These are phyloP conservation scores for Aspergillus sp. DNA, from an alignment of 2,329 filamentous ascomycete genomes.

Conservation along the genomic window DNA sequence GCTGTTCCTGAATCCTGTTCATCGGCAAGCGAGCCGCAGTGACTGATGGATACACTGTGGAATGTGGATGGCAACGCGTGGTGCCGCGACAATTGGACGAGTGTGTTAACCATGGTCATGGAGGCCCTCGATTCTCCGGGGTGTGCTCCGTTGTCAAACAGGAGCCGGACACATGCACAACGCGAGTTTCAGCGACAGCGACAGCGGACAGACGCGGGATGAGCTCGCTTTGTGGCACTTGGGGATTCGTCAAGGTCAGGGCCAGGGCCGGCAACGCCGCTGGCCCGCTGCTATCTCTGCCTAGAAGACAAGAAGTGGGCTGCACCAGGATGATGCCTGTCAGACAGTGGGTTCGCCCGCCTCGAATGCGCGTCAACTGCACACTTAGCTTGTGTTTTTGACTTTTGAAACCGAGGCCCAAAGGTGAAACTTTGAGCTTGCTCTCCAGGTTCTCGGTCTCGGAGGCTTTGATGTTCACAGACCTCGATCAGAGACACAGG, in stretches of 20 bases:
- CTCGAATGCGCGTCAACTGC: not conserved
- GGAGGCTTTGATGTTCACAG: not conserved
- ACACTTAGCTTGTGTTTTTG: too few species aligned
- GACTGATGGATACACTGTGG: not conserved
- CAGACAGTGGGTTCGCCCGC: not conserved
- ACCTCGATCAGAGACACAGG: not conserved
- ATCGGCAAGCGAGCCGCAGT: not conserved
- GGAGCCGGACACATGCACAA: not conserved
- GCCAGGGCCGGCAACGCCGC: not conserved
- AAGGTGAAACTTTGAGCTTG: not conserved
- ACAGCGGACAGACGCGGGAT: not conserved
- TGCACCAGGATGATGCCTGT: not conserved
- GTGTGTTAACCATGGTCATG: not conserved
- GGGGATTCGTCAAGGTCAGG: not conserved
- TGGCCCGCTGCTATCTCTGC: not conserved
- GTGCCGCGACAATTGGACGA: not conserved
- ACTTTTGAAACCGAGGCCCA: not conserved
- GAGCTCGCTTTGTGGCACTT: not conserved
- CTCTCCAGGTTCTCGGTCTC: not conserved
- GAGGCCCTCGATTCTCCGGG: not conserved
- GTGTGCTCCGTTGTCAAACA: not conserved
- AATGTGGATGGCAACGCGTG: not conserved
- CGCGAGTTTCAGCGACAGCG: not conserved
- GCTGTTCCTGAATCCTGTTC: not conserved
- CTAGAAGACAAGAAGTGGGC: not conserved